Base-by-base conservation (phyloP, 768 basidiomycete genomes). In the Leccinum ochraceum region DNA sequence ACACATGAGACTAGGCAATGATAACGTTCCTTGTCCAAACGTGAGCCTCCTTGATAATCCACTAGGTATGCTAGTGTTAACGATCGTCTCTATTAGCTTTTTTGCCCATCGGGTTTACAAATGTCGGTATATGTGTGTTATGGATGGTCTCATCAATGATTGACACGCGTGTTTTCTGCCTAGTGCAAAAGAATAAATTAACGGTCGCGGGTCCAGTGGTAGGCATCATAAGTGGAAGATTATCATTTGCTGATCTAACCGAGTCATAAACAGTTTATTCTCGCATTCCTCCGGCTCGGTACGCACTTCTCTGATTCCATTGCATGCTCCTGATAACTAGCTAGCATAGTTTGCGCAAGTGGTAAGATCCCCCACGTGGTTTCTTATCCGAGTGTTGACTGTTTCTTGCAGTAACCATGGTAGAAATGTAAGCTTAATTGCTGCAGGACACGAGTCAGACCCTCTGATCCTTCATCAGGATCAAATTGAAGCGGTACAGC, bases 21-120 rank as follows among this genome's bases (percentile, higher is more conserved):
- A 34, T 70, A 20, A 70, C 68, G n/a, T 71, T 71, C 28, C 42
- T 72, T 7, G 64, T 61, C 16, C 69, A 70, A 66, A 62, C 57
- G 69, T 58, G 20, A 52, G 60, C 26, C 13, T 16, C 24, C 1
- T 0, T 5, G 3, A 32, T 32, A 32, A 34, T 20, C 11, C n/a
- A 6, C 16, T 13, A 0, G 10, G 5, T 9, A 22, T 10, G 1
- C 37, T 14, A 34, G 20, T 30, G 20, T 37, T 63, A 16, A 66
- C 11, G 8, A 13, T 26, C 13, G 4, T 24, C 7, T 51, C 17
- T 22, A 28, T 52, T n/a, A 70, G 69, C 26, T 72, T 70, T 55
- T 70, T 72, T 51, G 60, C 62, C 10, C 42, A 70, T 52, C 70
- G 69, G 32, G 63, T 70, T 59, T 66, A 72, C 50, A 61, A 42